phyloP scores from a whole-genome alignment of 2,329 filamentous ascomycete genomes.

The Penicillium sp. region DNA sequence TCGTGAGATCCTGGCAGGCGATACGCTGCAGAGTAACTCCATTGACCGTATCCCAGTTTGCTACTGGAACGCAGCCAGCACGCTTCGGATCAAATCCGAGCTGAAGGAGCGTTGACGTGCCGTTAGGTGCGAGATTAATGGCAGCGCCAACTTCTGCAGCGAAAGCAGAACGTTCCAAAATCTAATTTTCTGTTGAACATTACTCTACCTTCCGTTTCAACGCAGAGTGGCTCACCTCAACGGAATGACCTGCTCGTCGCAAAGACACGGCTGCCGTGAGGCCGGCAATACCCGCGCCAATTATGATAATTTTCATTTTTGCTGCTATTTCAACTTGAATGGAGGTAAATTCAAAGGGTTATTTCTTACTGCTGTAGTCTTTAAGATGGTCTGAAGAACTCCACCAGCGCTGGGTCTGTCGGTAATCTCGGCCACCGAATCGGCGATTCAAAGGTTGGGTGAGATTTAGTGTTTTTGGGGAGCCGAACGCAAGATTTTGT shows the following conservation, averaged over 20 bases:
- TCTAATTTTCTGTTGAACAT: conserved; percentile 6
- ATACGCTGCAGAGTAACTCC: conserved; percentile 19
- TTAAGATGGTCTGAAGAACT: no score
- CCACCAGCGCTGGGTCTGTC: no score
- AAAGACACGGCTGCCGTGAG: conserved; percentile 31
- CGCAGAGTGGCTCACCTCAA: conserved; percentile 15
- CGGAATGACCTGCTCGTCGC: conserved; percentile 23
- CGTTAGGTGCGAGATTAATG: conserved; percentile 31
- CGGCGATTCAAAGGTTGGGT: no score
- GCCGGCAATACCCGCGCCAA: conserved; percentile 34
- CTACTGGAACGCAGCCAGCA: conserved; percentile 22
- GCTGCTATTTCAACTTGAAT: no score
- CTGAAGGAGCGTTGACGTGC: conserved; percentile 20
- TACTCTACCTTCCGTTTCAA: no score
- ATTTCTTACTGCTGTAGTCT: no score
- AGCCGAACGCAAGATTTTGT: no score
- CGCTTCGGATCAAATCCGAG: conserved; percentile 28
- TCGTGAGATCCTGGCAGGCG: background rate
- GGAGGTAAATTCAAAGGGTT: no score
- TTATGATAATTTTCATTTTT: conserved; percentile 19
- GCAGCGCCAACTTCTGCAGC: conserved; percentile 30
- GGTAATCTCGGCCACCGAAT: no score
- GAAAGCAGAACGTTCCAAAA: conserved; percentile 32
- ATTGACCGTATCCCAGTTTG: conserved; percentile 21
- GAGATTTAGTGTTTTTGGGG: no score